Percentiles rank a stretch among this genome's conserved stretches.
Evolutionary conservation across 257 asterid species (phyloP).

Genomic region (Orobanche coerulescens): DNA sequence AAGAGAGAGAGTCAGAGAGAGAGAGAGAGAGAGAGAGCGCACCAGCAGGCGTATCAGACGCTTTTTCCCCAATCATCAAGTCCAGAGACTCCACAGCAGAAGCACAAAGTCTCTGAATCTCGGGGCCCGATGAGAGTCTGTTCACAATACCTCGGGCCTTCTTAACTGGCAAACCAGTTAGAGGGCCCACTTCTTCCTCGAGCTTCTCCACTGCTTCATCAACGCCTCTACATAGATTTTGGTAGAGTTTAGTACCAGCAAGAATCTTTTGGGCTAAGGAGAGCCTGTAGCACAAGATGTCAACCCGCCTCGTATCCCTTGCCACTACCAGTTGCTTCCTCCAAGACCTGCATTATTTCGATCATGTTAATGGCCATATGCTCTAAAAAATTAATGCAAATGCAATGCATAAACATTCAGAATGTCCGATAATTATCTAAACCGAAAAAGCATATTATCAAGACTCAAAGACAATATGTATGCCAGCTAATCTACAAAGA

Average conservation of each 20-base stretch:
- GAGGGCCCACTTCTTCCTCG: slow-evolving; percentile 83
- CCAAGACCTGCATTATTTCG: slow-evolving; percentile 52
- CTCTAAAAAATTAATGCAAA: too few species aligned
- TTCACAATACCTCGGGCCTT: slow-evolving; percentile 95
- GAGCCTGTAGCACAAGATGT: slow-evolving; percentile 79
- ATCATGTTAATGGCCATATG: background rate
- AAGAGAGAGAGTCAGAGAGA: too few species aligned
- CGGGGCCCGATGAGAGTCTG: slow-evolving; percentile 83
- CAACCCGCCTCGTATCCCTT: slow-evolving; percentile 89
- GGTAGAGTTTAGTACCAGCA: slow-evolving; percentile 47
- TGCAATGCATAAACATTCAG: background rate
- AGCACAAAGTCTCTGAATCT: slow-evolving; percentile 72
- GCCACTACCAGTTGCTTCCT: slow-evolving; percentile 78
- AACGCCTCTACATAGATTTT: slow-evolving; percentile 33
- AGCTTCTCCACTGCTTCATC: slow-evolving; percentile 63
- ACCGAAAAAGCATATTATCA: background rate
- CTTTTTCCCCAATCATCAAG: slow-evolving; percentile 36
- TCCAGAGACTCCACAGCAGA: slow-evolving; percentile 63
- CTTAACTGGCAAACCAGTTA: slow-evolving; percentile 87
- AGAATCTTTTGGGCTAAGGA: slow-evolving; percentile 81
- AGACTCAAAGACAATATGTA: background rate
- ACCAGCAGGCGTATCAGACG: slow-evolving; percentile 37
- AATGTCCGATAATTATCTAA: background rate
- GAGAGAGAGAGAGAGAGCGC: slow-evolving; percentile 17
- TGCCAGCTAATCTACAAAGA: too few species aligned